Evolutionary conservation across 208 protist genomes (phyloP).

Genomic region (Ichthyophonus hoferi): DNA sequence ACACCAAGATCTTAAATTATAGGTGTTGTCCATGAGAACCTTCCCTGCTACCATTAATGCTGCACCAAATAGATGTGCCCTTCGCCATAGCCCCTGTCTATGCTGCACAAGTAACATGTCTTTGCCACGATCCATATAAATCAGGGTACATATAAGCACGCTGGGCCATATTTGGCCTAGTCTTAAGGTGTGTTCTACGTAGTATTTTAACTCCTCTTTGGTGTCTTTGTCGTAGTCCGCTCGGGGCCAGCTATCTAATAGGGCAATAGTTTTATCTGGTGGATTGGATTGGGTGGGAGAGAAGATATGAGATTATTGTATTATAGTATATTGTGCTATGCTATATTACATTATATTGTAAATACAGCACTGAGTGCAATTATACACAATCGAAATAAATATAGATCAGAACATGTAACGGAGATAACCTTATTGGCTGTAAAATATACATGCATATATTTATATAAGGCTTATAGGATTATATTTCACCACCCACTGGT

Average conservation of each 20-base stretch:
- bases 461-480: too few species aligned
- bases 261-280: neutral
- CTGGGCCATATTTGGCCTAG: neutral
- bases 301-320: too few species aligned
- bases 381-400: too few species aligned
- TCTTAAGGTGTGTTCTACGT: neutral
- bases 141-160: neutral
- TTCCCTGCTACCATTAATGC: conserved; percentile 1
- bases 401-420: too few species aligned
- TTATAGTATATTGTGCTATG: too few species aligned
- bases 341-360: too few species aligned
- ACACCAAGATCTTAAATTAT: neutral
- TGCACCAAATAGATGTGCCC: neutral
- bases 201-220: neutral
- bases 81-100: neutral
- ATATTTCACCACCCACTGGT: too few species aligned
- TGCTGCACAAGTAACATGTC: neutral
- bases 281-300: too few species aligned
- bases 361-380: too few species aligned
- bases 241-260: neutral
- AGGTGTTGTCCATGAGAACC: neutral
- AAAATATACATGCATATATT: too few species aligned
- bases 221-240: neutral
- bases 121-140: neutral
- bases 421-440: too few species aligned